A percentile compares a stretch with the other conserved stretches of the same genome.
phyloP scores from a whole-genome alignment of 345 rosid species.

The Eucalyptus globulus region DNA sequence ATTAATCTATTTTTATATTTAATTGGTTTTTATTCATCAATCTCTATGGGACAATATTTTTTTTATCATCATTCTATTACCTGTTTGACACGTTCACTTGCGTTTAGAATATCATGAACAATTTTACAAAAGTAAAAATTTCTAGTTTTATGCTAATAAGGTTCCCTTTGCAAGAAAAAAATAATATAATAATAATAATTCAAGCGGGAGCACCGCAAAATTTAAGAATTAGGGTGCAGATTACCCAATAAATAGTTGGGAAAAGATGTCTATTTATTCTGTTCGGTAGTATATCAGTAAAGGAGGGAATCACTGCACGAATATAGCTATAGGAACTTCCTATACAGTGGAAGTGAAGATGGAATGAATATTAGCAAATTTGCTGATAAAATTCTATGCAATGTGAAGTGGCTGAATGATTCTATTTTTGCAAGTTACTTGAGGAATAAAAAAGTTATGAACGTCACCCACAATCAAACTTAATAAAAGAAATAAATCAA shows the following conservation, averaged over 20 bases:
- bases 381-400: neutral
- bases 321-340: neutral
- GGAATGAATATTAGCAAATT: neutral
- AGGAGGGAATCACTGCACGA: neutral
- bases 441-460: neutral
- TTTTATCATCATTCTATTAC: too few relatives aligned
- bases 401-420: neutral
- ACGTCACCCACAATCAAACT: neutral
- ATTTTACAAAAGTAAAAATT: neutral
- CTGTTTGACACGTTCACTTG: accelerated
- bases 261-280: neutral
- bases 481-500: neutral
- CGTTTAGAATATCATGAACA: too few relatives aligned
- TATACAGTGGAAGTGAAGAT: neutral
- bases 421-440: neutral
- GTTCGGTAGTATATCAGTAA: neutral
- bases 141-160: neutral
- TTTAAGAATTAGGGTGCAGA: neutral
- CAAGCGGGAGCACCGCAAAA: neutral
- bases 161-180: neutral
- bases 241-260: neutral
- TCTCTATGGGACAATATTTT: too few relatives aligned
- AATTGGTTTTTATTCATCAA: too few relatives aligned
- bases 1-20: too few relatives aligned
- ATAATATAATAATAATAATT: neutral